These are phyloP conservation scores for Claviceps sp. DNA, from an alignment of 2,329 filamentous ascomycete genomes.

Conservation along the genomic window DNA sequence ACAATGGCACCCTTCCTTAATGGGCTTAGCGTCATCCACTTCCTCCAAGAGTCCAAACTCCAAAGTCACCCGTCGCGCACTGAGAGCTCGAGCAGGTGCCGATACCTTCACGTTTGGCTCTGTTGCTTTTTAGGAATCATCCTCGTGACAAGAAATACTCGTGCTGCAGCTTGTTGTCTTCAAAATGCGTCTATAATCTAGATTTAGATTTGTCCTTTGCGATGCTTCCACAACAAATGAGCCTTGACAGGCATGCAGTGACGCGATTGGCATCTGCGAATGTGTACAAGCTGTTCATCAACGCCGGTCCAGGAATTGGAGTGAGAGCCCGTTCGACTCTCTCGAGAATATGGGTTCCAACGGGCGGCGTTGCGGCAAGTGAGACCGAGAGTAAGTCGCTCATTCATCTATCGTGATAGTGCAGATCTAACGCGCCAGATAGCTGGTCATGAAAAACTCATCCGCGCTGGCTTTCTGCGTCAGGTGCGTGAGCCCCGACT, in stretches of 20 bases:
- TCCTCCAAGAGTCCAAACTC: too few relatives aligned
- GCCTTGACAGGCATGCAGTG: slow-evolving; percentile 5
- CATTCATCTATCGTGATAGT: neutral
- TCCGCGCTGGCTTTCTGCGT: slow-evolving; percentile 59
- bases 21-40: neutral
- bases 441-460: slow-evolving; percentile 54
- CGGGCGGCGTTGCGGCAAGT: slow-evolving; percentile 49
- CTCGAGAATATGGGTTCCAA: slow-evolving; percentile 70
- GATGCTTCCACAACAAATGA: slow-evolving; percentile 10
- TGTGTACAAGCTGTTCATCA: slow-evolving; percentile 12
- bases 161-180: neutral
- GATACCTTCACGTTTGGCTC: neutral
- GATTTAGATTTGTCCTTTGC: neutral
- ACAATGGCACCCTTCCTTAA: neutral
- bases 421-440: slow-evolving; percentile 9
- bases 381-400: slow-evolving; percentile 36
- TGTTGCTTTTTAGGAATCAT: neutral
- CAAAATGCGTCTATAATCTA: neutral
- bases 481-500: slow-evolving; percentile 35
- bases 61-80: neutral
- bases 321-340: slow-evolving; percentile 26
- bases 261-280: slow-evolving; percentile 2
- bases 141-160: neutral
- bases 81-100: too few relatives aligned
- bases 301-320: slow-evolving; percentile 1